Base-by-base conservation (phyloP, 2,329 filamentous ascomycete species). In the Exserohilum turcica region DNA sequence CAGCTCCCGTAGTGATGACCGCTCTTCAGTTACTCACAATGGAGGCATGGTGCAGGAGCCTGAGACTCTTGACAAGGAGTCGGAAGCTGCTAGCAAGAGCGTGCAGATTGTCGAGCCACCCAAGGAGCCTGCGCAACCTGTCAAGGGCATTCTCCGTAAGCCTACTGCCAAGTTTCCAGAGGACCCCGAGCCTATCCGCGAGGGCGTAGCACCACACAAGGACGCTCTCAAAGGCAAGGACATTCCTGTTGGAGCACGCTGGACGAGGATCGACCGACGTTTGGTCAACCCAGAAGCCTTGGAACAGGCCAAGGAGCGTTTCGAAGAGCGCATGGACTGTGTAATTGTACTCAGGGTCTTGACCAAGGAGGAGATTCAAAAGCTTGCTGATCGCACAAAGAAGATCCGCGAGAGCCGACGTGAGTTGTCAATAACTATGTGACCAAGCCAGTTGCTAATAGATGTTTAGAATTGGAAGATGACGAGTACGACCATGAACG, bases 191-290 rank as follows among this genome's bases (percentile, higher is more conserved):
- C 88, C 91, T 0, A 82, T 95, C 31, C 85, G 92, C 16, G 93
- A 97, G 73, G 93, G 92, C 13, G 93, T 96, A 6, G 92, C 92
- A 2, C 92, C 92, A n/a, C 84, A 96, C 69, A 96, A 96, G 76
- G 91, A 96, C 70, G 87, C 90, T 43, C 86, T 88, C 73, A 86
- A 86, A 70, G 74, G 72, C 49, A 86, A 87, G 57, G 88, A 90
- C 33, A 90, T 91, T 28, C 79, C 79, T 4, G 77, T 86, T 0
- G 90, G 89, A 52, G 92, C 92, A 29, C 85, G 91, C 48, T 97
- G 92, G 92, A 97, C 92, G 40, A 96, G 94, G 78, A 92, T 97
- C 69, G 90, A 89, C 70, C 86, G 92, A 51, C 86, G 88, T 61
- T 83, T 96, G 49, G 92, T 97, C 65, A 97, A 95, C 64, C 92